Evolutionary conservation across 768 basidiomycete species (phyloP).

Genomic region (Agrocybe praecox): DNA sequence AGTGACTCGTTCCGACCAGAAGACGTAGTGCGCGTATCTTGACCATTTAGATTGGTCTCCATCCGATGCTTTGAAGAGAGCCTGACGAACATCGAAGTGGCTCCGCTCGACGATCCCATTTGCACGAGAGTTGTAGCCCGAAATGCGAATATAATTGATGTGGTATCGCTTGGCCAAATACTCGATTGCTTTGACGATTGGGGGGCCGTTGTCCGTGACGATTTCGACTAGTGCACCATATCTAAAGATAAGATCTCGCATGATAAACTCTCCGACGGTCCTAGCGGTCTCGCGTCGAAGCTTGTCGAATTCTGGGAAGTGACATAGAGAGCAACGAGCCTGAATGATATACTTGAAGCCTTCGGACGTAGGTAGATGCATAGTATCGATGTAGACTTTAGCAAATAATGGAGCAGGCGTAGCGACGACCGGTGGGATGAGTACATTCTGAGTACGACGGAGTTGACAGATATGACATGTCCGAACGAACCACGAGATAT

Average conservation of each 20-base stretch:
- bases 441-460: conserved; percentile 16
- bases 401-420: conserved; percentile 24
- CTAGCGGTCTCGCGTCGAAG: conserved; percentile 25
- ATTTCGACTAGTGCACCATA: conserved; percentile 37
- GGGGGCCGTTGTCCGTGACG: conserved; percentile 38
- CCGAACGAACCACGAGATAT: conserved; percentile 27
- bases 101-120: too few species aligned
- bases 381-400: conserved; percentile 34
- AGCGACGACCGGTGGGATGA: conserved; percentile 22
- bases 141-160: conserved; percentile 41
- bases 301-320: conserved; percentile 1
- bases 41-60: too few species aligned
- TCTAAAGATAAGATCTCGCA: conserved; percentile 16
- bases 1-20: too few species aligned
- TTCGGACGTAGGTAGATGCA: conserved; percentile 15
- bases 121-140: conserved; percentile 41
- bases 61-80: too few species aligned
- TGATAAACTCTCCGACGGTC: conserved; percentile 31
- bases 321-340: conserved; percentile 5
- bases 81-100: too few species aligned
- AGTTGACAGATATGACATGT: conserved; percentile 41
- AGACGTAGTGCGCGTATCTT: too few species aligned
- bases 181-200: conserved; percentile 10
- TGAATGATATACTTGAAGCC: conserved; percentile 19
- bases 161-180: conserved; percentile 22